A percentile compares a stretch with the other conserved stretches of the same genome.
phyloP scores from a whole-genome alignment of 768 basidiomycete species.

The Sporobolomyces phaffii region DNA sequence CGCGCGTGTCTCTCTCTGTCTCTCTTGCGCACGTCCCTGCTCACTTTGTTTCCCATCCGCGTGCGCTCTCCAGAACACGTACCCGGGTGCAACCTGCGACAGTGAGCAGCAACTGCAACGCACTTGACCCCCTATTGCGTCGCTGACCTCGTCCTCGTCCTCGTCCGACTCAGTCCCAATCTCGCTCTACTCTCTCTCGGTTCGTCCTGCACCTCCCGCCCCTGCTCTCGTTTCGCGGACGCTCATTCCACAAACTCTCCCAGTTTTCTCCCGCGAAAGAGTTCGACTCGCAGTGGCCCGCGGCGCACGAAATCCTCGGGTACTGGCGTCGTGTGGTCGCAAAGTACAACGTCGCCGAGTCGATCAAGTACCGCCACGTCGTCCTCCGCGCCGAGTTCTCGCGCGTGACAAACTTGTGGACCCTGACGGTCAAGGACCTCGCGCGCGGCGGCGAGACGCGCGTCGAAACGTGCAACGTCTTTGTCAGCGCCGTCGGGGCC shows the following conservation, averaged over 20 bases:
- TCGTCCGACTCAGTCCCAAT: slow-evolving; percentile 12
- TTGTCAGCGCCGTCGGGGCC: slow-evolving; percentile 38
- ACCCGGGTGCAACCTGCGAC: slow-evolving; percentile 22
- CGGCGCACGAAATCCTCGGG: not conserved
- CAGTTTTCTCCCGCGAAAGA: slow-evolving; percentile 18
- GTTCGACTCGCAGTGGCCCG: slow-evolving; percentile 18
- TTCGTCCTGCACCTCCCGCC: not conserved
- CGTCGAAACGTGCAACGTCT: slow-evolving; percentile 31
- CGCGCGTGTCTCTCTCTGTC: not conserved
- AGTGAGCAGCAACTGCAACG: not conserved
- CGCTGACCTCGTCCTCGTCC: not conserved
- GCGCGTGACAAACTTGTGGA: slow-evolving; percentile 14
- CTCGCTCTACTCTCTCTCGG: slow-evolving; percentile 18
- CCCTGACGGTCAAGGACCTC: slow-evolving; percentile 19
- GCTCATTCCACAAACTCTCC: no score
- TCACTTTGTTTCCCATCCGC: not conserved
- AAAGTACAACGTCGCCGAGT: slow-evolving; percentile 23
- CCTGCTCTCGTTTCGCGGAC: not conserved
- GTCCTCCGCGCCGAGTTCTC: slow-evolving; percentile 12
- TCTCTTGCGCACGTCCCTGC: not conserved
- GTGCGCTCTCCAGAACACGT: not conserved
- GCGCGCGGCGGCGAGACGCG: slow-evolving; percentile 5
- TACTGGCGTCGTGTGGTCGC: slow-evolving; percentile 10
- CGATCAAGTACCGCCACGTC: slow-evolving; percentile 1
- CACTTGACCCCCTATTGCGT: no score